Percentiles rank a stretch among this genome's conserved stretches.
These are phyloP conservation scores for Beta lomatogona DNA, from an alignment of 179 eudicot species.

Conservation along the genomic window DNA sequence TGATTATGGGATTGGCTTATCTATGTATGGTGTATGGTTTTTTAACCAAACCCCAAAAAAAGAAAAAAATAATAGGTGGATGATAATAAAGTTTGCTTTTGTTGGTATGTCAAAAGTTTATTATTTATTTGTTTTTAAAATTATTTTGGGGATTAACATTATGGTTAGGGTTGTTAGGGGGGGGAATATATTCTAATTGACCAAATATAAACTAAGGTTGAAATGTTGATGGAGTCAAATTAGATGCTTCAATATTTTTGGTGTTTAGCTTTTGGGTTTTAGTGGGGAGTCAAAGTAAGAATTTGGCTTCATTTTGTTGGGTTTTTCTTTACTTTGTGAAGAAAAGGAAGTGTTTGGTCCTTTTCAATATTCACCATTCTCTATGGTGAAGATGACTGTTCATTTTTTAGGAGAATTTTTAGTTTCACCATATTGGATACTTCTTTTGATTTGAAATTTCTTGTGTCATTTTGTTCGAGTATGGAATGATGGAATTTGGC, in stretches of 20 bases:
- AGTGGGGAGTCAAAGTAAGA: constrained; percentile 35
- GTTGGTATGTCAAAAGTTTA: constrained; percentile 25
- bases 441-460: not conserved
- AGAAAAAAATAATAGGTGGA: not conserved
- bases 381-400: constrained; percentile 32
- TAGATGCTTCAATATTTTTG: constrained; percentile 1
- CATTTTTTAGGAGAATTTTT: constrained; percentile 16
- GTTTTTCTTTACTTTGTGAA: not conserved
- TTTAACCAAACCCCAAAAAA: not conserved
- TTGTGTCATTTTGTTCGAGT: constrained; percentile 9
- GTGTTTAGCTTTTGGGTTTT: constrained; percentile 22
- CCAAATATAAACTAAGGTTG: not conserved
- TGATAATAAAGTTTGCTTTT: constrained; percentile 31
- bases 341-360: constrained; percentile 29
- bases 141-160: not conserved
- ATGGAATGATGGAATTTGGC: not conserved
- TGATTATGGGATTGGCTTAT: constrained; percentile 1
- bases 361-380: constrained; percentile 33
- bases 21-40: not conserved
- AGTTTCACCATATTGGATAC: not conserved
- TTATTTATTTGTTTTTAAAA: not conserved
- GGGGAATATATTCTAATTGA: constrained; percentile 26
- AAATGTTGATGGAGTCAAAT: constrained; percentile 21
- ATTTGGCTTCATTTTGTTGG: constrained; percentile 31
- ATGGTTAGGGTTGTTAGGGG: too few relatives aligned